Base-by-base conservation (phyloP, 768 basidiomycete species). In the Cantharellus cinnabarinus region DNA sequence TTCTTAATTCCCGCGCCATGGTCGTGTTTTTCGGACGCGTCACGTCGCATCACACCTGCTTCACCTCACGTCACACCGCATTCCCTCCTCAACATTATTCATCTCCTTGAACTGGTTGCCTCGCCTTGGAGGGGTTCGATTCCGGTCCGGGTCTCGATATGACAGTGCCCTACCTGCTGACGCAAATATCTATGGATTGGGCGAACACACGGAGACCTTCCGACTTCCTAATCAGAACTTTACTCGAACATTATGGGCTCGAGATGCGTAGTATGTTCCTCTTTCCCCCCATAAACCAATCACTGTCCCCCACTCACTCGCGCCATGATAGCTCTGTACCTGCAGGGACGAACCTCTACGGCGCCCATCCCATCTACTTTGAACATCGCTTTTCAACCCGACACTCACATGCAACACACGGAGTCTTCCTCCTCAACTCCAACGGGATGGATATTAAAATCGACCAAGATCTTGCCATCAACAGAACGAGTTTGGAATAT, bases 391-490 rank as follows among this genome's bases (percentile, higher is more conserved):
- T 71, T 4, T 77, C 76, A 0, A 29, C 20, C 20, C 20, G 20
- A 29, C 20, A 29, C 20, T 29, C 20, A 29, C 20, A 29, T 29
- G 80, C 79, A 3, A 82, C 82, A 1, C 82, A 85, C 68, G 83
- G 77, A 10, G 82, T 85, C 39, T 77, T 83, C 65, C 67, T 85
- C 0, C 73, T 82, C 58, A 83, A 78, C 66, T 79, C 82, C 5
- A 79, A 83, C 63, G 84, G 84, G 0, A 85, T 86, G 81, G 84
- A 87, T 62, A 72, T 87, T 71, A 84, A 84, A 65, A 70, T 85
- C 59, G 75, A 74, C 37, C 70, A 68, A 5, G 62, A 66, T 38
- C 67, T 63, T 3, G 69, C 65, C 20, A 10, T 29, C 10, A 37
- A 37, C 10, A 61, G 60, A 5, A 71, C 73, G 4, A 68, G 76